Conservation (phyloP, 1,139 yeast genomes). For the Pichia sp. region DNA sequence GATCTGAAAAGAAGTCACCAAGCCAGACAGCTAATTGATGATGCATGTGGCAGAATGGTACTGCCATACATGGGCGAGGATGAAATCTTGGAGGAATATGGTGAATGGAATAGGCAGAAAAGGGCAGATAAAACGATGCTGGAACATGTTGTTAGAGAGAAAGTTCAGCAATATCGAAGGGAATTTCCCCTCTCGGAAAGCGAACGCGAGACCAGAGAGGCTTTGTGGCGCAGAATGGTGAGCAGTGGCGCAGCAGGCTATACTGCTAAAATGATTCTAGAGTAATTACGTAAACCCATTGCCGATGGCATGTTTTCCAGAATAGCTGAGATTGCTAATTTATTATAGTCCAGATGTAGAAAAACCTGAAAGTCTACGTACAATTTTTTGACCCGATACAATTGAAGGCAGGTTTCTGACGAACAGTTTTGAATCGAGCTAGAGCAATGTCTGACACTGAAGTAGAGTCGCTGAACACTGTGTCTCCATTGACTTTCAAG, state of each 20-base stretch:
- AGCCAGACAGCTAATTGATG: not conserved
- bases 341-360: not conserved
- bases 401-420: too few relatives aligned
- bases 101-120: constrained; percentile 6
- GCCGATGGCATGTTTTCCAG: not conserved
- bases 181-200: not conserved
- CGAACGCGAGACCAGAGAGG: not conserved
- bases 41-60: not conserved
- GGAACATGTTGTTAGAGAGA: not conserved
- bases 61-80: not conserved
- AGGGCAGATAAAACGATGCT: not conserved
- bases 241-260: constrained; percentile 5
- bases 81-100: constrained; percentile 15
- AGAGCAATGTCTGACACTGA: constrained; percentile 25
- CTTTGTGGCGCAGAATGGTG: constrained; percentile 1
- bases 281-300: not conserved
- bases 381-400: too few relatives aligned
- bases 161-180: not conserved
- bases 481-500: constrained; percentile 19
- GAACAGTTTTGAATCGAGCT: not conserved
- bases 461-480: constrained; percentile 22
- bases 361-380: too few relatives aligned
- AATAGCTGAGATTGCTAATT: not conserved
- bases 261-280: not conserved
- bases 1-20: constrained; percentile 5